Conservation (phyloP, 1,139 yeast genomes). For the Taiozyma sp. region DNA sequence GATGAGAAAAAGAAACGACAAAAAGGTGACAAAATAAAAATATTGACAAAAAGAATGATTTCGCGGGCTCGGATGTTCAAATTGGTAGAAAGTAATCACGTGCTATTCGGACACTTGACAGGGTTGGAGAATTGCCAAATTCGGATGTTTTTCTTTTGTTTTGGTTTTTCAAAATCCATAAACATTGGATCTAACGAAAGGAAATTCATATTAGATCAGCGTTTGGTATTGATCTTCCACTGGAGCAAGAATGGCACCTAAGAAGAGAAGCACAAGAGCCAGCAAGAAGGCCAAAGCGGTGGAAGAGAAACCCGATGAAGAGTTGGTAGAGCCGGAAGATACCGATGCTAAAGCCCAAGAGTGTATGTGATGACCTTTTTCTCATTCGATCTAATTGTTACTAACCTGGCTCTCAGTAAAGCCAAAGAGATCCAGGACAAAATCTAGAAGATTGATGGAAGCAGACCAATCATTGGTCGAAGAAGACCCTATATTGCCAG, state of each 20-base stretch:
- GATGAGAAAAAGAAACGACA: neutral
- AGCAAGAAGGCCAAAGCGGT: conserved; percentile 6
- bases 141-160: neutral
- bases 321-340: neutral
- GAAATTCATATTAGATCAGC: neutral
- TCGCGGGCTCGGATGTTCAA: neutral
- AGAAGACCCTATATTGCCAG: neutral
- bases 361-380: neutral
- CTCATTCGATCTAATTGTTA: neutral
- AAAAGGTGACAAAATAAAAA: neutral
- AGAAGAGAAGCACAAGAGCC: conserved; percentile 20
- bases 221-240: neutral
- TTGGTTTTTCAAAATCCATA: neutral
- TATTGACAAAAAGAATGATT: neutral
- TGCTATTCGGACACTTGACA: neutral
- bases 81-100: neutral
- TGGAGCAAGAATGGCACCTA: conserved; percentile 16
- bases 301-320: neutral
- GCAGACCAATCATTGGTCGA: neutral
- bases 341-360: neutral
- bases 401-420: neutral
- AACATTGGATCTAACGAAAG: neutral
- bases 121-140: neutral
- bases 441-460: neutral
- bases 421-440: conserved; percentile 2